A percentile compares a stretch with the other conserved stretches of the same genome.
These are phyloP conservation scores for Amanita thiersii DNA, from an alignment of 768 basidiomycete species.

Conservation along the genomic window DNA sequence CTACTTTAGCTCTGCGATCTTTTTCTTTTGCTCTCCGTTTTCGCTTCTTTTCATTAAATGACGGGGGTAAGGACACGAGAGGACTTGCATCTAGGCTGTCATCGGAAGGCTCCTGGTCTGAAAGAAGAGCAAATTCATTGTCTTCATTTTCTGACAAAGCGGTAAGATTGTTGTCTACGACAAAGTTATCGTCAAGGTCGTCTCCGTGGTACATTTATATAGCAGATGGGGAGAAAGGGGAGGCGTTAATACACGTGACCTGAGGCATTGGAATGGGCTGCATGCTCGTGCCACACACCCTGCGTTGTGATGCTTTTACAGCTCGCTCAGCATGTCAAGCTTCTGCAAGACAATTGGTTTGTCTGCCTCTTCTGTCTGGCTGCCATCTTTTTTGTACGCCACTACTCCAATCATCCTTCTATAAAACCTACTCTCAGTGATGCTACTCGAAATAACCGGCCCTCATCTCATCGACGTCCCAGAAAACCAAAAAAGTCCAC, in stretches of 20 bases:
- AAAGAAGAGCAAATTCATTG: conserved; percentile 21
- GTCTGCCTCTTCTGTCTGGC: conserved; percentile 4
- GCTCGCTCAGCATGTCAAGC: conserved; percentile 5
- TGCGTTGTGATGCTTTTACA: neutral
- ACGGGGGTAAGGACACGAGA: conserved; percentile 12
- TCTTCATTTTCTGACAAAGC: conserved; percentile 60
- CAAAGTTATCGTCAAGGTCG: conserved; percentile 80
- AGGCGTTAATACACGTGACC: neutral
- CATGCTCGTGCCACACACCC: neutral
- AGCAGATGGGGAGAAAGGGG: neutral
- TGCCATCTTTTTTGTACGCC: neutral
- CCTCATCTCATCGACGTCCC: conserved; percentile 1
- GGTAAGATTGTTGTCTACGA: conserved; percentile 53
- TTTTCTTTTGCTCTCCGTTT: conserved; percentile 71
- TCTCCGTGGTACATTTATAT: conserved; percentile 43
- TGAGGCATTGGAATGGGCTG: neutral
- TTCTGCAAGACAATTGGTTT: conserved; percentile 11
- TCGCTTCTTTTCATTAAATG: conserved; percentile 47
- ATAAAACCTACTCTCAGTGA: neutral
- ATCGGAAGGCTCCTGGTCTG: conserved; percentile 16
- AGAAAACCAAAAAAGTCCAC: conserved; percentile 4
- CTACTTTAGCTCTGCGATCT: conserved; percentile 63
- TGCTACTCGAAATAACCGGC: too few species aligned
- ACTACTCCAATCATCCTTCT: neutral
- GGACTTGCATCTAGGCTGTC: conserved; percentile 16